These are phyloP conservation scores for Globisporangium viniferum DNA, from an alignment of 352 stramenopile species.

Conservation along the genomic window DNA sequence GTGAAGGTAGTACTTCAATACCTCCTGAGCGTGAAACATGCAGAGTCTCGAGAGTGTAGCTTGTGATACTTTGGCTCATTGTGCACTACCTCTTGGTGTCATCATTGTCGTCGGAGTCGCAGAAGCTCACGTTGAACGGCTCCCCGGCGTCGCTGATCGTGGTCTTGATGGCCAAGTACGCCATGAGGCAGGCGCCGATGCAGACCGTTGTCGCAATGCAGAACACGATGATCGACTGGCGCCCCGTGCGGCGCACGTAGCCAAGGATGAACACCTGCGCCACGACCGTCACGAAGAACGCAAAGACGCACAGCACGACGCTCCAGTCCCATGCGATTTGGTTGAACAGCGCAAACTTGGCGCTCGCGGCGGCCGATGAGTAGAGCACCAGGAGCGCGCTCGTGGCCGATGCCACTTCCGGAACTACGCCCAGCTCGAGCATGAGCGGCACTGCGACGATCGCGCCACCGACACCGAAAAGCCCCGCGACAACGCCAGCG, in stretches of 20 bases:
- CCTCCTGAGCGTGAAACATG: background rate
- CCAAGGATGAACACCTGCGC: conserved; percentile 47
- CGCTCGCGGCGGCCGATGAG: conserved; percentile 32
- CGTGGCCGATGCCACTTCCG: conserved; percentile 41
- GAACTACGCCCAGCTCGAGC: conserved; percentile 49
- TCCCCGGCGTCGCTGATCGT: conserved; percentile 38
- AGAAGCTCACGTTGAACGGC: conserved; percentile 29
- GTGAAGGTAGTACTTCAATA: background rate
- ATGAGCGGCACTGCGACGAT: conserved; percentile 56
- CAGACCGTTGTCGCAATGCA: conserved; percentile 39
- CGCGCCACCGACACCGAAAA: conserved; percentile 48
- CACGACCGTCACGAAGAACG: conserved; percentile 40
- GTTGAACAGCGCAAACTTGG: conserved; percentile 50
- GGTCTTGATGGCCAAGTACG: conserved; percentile 40
- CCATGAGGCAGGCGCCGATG: conserved; percentile 43
- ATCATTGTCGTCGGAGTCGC: conserved; percentile 4
- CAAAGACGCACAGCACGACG: conserved; percentile 31
- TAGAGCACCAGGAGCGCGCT: conserved; percentile 55
- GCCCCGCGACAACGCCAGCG: conserved; percentile 35
- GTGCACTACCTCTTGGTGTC: background rate
- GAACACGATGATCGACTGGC: conserved; percentile 52
- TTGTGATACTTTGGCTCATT: background rate
- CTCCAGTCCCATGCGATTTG: conserved; percentile 48
- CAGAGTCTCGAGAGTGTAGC: background rate
- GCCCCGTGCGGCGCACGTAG: conserved; percentile 42